These are phyloP conservation scores for Calycina marina DNA, from an alignment of 2,329 filamentous ascomycete genomes.

Conservation along the genomic window DNA sequence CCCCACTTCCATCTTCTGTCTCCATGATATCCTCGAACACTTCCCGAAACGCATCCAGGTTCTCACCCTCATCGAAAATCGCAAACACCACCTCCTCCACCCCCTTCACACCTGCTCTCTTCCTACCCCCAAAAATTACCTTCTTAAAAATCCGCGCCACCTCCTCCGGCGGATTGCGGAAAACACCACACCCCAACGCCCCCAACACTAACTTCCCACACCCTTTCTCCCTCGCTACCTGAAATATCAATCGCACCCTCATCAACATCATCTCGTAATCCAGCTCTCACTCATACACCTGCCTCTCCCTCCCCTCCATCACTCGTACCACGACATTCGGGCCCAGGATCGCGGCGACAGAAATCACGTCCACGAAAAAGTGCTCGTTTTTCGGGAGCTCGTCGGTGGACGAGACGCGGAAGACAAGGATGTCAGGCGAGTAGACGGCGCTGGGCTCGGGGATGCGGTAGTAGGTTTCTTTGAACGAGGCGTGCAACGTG, in stretches of 20 bases:
- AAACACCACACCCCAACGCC: conserved; percentile 55
- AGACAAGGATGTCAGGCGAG: conserved; percentile 39
- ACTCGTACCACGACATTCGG: conserved; percentile 4
- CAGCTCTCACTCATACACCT: too few species aligned
- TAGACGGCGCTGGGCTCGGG: conserved; percentile 35
- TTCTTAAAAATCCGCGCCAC: conserved; percentile 49
- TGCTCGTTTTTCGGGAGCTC: conserved; percentile 25
- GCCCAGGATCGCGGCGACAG: conserved; percentile 12
- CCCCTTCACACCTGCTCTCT: conserved; percentile 46
- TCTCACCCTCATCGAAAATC: conserved; percentile 37
- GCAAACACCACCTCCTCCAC: conserved; percentile 46
- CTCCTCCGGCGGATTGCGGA: conserved; percentile 43
- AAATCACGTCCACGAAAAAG: conserved; percentile 15
- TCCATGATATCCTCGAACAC: conserved; percentile 14
- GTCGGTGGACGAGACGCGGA: conserved; percentile 28
- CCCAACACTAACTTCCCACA: conserved; percentile 48
- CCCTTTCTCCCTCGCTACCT: too few species aligned
- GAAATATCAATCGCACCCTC: too few species aligned
- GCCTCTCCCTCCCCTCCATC: conserved; percentile 5
- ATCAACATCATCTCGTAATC: too few species aligned
- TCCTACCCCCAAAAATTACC: conserved; percentile 37
- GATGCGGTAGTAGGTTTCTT: conserved; percentile 22
- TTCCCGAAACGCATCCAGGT: conserved; percentile 33
- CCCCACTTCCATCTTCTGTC: background rate
- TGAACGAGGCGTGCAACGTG: conserved; percentile 26